Evolutionary conservation across 345 rosid species (phyloP), one percentile per base, ranked within the genome.

Genomic region (Acer saccharum): DNA sequence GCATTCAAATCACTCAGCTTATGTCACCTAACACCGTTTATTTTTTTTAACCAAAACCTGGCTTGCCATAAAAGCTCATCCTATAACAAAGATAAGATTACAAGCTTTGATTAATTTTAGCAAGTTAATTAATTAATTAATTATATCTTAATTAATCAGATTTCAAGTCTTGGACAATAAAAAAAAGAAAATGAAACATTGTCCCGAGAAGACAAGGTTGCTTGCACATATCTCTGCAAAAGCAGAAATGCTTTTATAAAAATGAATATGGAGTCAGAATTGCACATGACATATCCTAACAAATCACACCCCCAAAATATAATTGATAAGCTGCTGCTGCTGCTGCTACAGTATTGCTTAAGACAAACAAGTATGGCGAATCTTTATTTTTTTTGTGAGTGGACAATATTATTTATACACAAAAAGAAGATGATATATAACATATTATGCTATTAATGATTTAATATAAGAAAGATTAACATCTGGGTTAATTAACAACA

Each of bases 221-320:
- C 64, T 35, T 4, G 46, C 10, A 58, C 58, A 75, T 41, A 12
- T 69, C 81, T 78, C 81, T 78, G 84, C 65, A 57, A 74, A 78
- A 76, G 73, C 50, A 32, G 76, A 44, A 20, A 23, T 63, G 83
- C 68, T 67, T 72, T 46, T 43, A 7, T 62, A 65, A 46, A 64
- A 73, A 77, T 73, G 82, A 68, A 74, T 66, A 74, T 66, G 63
- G 27, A 29, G 82, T 75, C 82, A 76, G 74, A 69, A 55, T 75
- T 74, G 79, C 83, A 80, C 79, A 74, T 77, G 81, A 80, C 75
- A 48, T 62, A 54, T 74, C 79, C 77, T 71, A 66, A 65, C 75
- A 70, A 71, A 70, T 74, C 80, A 65, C 14, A 27, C 52, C 12
- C 48, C 16, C 41, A n/a, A 73, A 16, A 29, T 61, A 35, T 60